Conservation (phyloP, 441 rosid species). For the Pelargonium myrrhifolium region DNA sequence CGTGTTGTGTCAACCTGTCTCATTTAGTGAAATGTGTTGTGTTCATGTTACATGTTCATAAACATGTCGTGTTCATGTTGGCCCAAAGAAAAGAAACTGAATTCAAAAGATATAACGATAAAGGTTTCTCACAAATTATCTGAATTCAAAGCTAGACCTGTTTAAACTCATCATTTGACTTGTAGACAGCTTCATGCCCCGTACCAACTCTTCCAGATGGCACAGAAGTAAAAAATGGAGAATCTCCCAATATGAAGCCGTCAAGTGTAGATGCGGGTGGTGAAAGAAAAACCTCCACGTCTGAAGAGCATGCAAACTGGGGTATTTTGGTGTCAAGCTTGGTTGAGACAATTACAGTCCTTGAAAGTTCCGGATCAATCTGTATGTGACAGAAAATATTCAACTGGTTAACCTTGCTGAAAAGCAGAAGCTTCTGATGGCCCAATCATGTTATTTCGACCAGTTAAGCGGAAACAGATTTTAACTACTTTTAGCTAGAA, state of each 20-base stretch:
- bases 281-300: constrained; percentile 90
- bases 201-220: constrained; percentile 95
- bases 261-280: constrained; percentile 82
- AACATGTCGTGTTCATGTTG: too few species aligned
- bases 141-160: constrained; percentile 41
- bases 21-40: too few species aligned
- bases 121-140: constrained; percentile 7
- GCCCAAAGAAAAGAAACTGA: too few species aligned
- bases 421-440: too few species aligned
- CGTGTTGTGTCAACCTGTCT: too few species aligned
- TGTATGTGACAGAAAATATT: constrained; percentile 26
- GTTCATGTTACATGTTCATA: too few species aligned
- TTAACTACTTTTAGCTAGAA: too few species aligned
- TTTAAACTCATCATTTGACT: constrained; percentile 81
- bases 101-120: neutral
- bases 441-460: too few species aligned
- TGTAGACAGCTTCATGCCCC: constrained; percentile 66
- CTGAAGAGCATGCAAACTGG: constrained; percentile 81
- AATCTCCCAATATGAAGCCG: constrained; percentile 79
- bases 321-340: constrained; percentile 94
- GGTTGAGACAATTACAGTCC: constrained; percentile 83
- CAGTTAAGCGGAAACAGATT: too few species aligned
- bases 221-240: constrained; percentile 91
- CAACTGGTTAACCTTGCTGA: too few species aligned
- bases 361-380: constrained; percentile 95